Conservation (phyloP, 441 rosid species). For the Euphorbia schlechtendalii region DNA sequence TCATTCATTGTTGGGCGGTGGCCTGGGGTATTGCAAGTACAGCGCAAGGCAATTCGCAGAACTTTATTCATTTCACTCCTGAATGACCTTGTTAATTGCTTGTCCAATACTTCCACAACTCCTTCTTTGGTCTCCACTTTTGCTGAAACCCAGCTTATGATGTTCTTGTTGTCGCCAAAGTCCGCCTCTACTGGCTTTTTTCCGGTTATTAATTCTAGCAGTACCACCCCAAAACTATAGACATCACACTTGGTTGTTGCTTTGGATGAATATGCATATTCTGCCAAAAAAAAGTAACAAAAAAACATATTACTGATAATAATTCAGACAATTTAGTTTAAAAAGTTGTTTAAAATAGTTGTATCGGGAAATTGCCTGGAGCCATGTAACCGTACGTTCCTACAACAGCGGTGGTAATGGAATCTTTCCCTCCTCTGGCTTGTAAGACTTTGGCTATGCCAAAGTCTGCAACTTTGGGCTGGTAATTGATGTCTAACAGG, state of each 20-base stretch:
- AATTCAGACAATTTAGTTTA: not conserved
- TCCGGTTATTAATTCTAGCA: slow-evolving; percentile 86
- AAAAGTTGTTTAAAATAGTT: not conserved
- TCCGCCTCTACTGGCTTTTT: slow-evolving; percentile 71
- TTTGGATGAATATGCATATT: slow-evolving; percentile 76
- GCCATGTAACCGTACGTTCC: slow-evolving; percentile 93
- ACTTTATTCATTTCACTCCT: slow-evolving; percentile 64
- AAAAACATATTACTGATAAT: not conserved
- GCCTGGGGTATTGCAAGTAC: slow-evolving; percentile 56
- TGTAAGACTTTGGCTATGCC: slow-evolving; percentile 94
- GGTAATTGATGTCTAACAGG: slow-evolving; percentile 59
- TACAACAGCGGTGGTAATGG: slow-evolving; percentile 68
- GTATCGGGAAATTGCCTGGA: slow-evolving; percentile 49
- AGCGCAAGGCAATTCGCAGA: slow-evolving; percentile 68
- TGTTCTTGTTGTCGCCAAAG: slow-evolving; percentile 80
- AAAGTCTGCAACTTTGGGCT: slow-evolving; percentile 87
- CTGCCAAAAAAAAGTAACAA: slow-evolving; percentile 31
- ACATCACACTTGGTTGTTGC: slow-evolving; percentile 93
- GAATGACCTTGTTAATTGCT: slow-evolving; percentile 54
- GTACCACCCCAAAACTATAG: slow-evolving; percentile 84
- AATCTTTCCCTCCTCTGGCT: slow-evolving; percentile 78
- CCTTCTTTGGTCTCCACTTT: slow-evolving; percentile 74
- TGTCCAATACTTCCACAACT: slow-evolving; percentile 67
- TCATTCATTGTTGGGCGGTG: slow-evolving; percentile 82
- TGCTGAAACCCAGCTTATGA: slow-evolving; percentile 67